Conservation (phyloP, 345 rosid genomes). For the Arabidopsis arenosa region DNA sequence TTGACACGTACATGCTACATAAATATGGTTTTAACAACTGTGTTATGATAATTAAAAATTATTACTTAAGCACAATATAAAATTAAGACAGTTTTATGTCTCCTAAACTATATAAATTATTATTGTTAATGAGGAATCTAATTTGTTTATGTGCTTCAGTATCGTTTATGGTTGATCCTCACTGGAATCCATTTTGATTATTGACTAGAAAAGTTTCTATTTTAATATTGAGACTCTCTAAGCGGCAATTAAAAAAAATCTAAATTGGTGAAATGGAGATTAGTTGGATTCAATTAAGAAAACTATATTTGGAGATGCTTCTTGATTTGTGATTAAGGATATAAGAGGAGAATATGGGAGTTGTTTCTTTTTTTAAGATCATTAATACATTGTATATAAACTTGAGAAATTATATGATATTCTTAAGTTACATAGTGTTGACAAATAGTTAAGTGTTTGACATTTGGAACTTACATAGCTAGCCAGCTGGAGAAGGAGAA, state of each 20-base stretch:
- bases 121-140: background rate
- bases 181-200: slow-evolving; percentile 10
- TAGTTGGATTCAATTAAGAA: slow-evolving; percentile 10
- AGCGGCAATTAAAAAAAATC: background rate
- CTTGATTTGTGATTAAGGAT: background rate
- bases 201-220: background rate
- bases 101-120: background rate
- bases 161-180: slow-evolving; percentile 10
- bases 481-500: background rate
- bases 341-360: background rate
- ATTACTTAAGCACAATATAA: background rate
- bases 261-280: slow-evolving; percentile 9
- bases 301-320: background rate
- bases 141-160: background rate
- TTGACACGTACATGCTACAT: slow-evolving; percentile 29
- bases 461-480: background rate
- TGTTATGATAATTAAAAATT: background rate
- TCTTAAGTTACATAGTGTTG: background rate
- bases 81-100: background rate
- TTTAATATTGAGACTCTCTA: background rate
- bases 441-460: background rate
- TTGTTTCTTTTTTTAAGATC: background rate
- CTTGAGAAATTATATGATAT: background rate
- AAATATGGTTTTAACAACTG: slow-evolving; percentile 4
- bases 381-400: background rate